Evolutionary conservation across 345 rosid species (phyloP), one percentile per base, ranked within the genome.

Genomic region (Orychophragmus violaceus): DNA sequence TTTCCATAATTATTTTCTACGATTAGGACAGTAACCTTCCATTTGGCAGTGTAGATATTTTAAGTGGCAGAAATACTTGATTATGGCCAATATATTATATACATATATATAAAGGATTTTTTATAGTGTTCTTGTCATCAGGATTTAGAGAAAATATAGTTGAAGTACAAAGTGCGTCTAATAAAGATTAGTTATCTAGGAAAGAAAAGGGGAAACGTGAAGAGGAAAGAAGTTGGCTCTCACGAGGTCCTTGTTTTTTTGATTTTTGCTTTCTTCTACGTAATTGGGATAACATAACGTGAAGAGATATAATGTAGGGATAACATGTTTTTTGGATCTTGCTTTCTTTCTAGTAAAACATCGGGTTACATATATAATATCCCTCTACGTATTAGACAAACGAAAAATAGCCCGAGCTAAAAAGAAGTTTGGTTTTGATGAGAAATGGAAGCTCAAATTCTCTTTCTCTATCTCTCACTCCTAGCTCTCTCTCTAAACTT

Each of bases 241-340:
- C 73, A 69, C 59, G 73, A 69, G 66, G 49, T 69, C 73, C 73
- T 35, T 59, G 66, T 69, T 69, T 69, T 6, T 35, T 35, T 51
- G 30, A 49, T n/a, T 59, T 23, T n/a, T 59, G 55, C 28, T 48
- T 59, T 69, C 73, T 59, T 69, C 50, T 59, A 69, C 73, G 73
- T 69, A 49, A 69, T 36, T 28, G 30, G 30, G 30, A 28, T 28
- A 5, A 28, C 30, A 28, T 28, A 6, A 28, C 30, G 30, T 28
- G 30, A 28, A 28, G 30, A 28, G 30, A n/a, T n/a, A 1, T 28
- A 28, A 28, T 6, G 5, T 28, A 5, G 30, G 1, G 30, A 28
- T 28, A 28, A 28, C 73, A 48, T 59, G 66, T 69, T 59, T 69
- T 6, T 24, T 35, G 59, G 41, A 49, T 69, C 30, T n/a, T 59